Base-by-base conservation (phyloP, 2,329 filamentous ascomycete genomes). In the Bipolaris gigantea region DNA sequence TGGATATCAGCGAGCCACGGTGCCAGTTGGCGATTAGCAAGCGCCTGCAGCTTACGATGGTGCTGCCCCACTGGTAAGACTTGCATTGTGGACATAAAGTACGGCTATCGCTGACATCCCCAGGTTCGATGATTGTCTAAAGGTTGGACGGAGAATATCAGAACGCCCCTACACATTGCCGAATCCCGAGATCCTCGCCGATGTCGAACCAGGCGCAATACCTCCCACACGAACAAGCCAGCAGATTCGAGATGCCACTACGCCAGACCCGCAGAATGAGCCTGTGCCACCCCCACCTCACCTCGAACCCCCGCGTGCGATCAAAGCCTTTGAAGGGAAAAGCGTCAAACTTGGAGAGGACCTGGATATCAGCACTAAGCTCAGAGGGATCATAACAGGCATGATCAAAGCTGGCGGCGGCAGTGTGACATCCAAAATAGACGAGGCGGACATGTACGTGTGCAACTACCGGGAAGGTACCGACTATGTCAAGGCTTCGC, bases 71-170 rank as follows among this genome's bases (percentile, higher is more conserved):
- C 71, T 97, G 94, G 90, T 92, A 77, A 67, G 80, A 60, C 7
- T 35, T 13, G 35, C 27, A 27, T 34, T 33, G 7, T 11, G 18
- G 9, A 25, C n/a, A 2, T 39, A 42, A 15, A 8, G 10, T 16
- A 36, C 4, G 15, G 15, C 9, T 21, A 19, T 23, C 19, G 32
- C 56, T 64, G 55, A 65, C 27, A 23, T 73, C 52, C 21, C 2
- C 27, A 92, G 89, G 92, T 97, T 99, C 70, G 93, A 97, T 65
- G 93, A 97, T 72, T 99, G 94, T 75, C 84, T 99, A 63, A 94
- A 90, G 74, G 84, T 99, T 25, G 92, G 93, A 45, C 92, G 91
- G 74, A 86, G 90, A 55, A 97, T 99, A 63, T 89, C 90, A 63
- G 94, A 99, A 72, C 78, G 80, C 6, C 94, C 94, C 0, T 99